Evolutionary conservation across 1,284 basidiomycete species (phyloP).

Genomic region (Marasmius sp.): DNA sequence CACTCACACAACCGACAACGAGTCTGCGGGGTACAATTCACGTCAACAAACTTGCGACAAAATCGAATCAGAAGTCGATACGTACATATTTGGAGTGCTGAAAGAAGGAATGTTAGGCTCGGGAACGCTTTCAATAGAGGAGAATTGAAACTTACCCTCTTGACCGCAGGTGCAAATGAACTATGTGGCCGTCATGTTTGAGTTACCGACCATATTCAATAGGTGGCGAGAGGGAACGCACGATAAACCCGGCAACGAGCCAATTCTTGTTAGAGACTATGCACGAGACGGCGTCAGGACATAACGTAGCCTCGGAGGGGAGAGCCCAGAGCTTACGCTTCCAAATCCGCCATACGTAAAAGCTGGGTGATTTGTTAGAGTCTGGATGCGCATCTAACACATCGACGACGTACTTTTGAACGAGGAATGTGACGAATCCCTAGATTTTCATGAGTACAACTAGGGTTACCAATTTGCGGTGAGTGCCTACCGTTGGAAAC

Average conservation of each 20-base stretch:
- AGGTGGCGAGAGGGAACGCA: background rate
- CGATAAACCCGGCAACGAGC: background rate
- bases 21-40: background rate
- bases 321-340: background rate
- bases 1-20: background rate
- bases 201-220: background rate
- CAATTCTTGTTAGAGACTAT: background rate
- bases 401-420: background rate
- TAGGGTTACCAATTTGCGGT: too few relatives aligned
- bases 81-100: background rate
- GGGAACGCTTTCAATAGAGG: background rate
- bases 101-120: background rate
- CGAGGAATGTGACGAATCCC: background rate
- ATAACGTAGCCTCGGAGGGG: background rate
- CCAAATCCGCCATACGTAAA: background rate
- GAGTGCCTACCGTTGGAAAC: background rate
- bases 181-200: background rate
- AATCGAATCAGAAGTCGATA: background rate
- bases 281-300: background rate
- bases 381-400: background rate
- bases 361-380: background rate
- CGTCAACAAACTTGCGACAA: too few relatives aligned
- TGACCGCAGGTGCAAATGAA: background rate
- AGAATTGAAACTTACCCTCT: background rate
- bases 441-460: background rate